Base-by-base conservation (phyloP, 805 yeast species). In the Ogataea pini region DNA sequence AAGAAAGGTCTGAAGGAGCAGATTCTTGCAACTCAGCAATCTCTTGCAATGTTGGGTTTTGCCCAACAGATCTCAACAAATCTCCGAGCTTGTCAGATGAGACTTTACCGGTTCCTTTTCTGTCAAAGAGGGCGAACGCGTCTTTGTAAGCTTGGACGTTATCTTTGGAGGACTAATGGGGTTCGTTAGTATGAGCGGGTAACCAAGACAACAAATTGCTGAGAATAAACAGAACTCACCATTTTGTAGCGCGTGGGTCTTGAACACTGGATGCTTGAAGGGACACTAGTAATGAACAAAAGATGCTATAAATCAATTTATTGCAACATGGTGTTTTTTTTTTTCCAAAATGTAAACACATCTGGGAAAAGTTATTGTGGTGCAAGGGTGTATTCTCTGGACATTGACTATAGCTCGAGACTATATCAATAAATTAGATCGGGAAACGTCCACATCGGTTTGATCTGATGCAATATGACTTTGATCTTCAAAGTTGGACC, bases 101-200 rank as follows among this genome's bases (percentile, higher is more conserved):
- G 47, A 94, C 94, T 67, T 83, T 79, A 14, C 98, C 99, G 32
- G 92, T 88, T 24, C 97, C 98, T 65, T 91, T 89, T 72, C 90
- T 91, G 73, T 94, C 99, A 65, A 92, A 94, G 39, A 94, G 82
- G 10, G 98, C 94, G 70, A 94, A 94, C 19, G 97, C 96, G 77
- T 94, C 97, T 72, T 89, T 89, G 74, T 77, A 72, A 20, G 79
- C 72, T 58, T 77, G 76, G 39, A 49, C 44, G 36, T 53, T 47
- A n/a, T 47, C 47, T 20, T 40, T 47, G 8, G 50, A 46, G 42
- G 57, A 44, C 53, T 44, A 22, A n/a, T 13, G 4, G 32, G 36
- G 4, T 5, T 4, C n/a, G 31, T 28, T 28, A 28, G 31, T 28
- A 13, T 10, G 31, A 24, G 31, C 31, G 31, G 31, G 8, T 4